Conservation (phyloP, 2,329 filamentous ascomycete species). For the Sporothrix sp. region DNA sequence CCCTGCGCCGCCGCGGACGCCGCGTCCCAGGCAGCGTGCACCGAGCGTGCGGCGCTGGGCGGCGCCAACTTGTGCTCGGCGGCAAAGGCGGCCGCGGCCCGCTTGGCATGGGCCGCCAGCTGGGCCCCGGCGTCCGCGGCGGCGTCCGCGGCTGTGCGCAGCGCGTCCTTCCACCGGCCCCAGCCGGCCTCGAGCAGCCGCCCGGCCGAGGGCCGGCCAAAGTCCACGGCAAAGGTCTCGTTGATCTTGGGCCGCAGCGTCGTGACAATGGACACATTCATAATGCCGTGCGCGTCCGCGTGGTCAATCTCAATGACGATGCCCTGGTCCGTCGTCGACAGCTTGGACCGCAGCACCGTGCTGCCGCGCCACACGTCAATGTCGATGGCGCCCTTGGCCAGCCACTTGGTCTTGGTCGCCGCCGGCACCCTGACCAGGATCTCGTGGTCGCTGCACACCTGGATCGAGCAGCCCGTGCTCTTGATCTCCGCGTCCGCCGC, state of each 20-base stretch:
- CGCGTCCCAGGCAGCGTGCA: too few relatives aligned
- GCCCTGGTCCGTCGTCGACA: conserved; percentile 39
- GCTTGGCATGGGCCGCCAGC: too few relatives aligned
- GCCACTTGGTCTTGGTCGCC: conserved; percentile 43
- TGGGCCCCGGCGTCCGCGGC: conserved; percentile 24
- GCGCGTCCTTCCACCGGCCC: conserved; percentile 29
- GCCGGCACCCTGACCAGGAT: conserved; percentile 46
- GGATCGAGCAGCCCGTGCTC: conserved; percentile 35
- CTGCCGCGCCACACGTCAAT: conserved; percentile 44
- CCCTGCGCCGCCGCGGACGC: too few relatives aligned
- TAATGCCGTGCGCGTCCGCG: conserved; percentile 46
- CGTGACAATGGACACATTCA: conserved; percentile 49
- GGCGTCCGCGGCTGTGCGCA: conserved; percentile 33
- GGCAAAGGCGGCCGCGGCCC: conserved; percentile 10
- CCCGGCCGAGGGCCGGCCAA: conserved; percentile 40
- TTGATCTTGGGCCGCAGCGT: conserved; percentile 50
- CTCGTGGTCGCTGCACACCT: conserved; percentile 37
- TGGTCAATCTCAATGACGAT: conserved; percentile 42
- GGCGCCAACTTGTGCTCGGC: conserved; percentile 12
- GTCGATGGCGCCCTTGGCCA: conserved; percentile 45
- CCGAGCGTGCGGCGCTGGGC: too few relatives aligned
- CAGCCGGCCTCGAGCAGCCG: conserved; percentile 36
- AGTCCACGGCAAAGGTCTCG: conserved; percentile 51
- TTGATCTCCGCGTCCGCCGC: conserved; percentile 22
- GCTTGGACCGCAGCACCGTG: conserved; percentile 37